Base-by-base conservation (phyloP, 768 basidiomycete genomes). In the Boletus edulis region DNA sequence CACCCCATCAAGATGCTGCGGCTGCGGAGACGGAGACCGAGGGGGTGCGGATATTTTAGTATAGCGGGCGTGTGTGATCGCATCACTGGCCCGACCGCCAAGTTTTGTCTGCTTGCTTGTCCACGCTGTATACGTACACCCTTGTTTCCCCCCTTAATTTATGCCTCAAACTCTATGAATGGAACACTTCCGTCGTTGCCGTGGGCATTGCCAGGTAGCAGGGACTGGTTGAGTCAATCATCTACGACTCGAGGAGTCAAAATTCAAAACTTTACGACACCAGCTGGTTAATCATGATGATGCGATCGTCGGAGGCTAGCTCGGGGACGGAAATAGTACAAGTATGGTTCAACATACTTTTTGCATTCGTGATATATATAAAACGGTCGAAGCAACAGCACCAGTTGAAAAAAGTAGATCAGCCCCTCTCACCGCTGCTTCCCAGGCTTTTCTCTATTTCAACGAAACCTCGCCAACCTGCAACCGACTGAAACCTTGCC, bases 281-380 rank as follows among this genome's bases (percentile, higher is more conserved):
- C 14, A 14, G 34, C 34, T n/a, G 64, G 34, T 35, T 35, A 35
- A 35, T 35, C 34, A 35, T 35, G 11, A 9, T 39, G 20, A 41
- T 41, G 18, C 40, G n/a, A 48, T 14, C 34, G 34, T 35, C 29
- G 14, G 14, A 14, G 34, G 5, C 14, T 35, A 35, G 34, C 51
- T 37, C 42, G 40, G 52, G 37, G 42, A 40, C 55, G 53, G 35
- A 12, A 6, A n/a, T 45, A 29, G 47, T 52, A 50, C 55, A 55
- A 49, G 51, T 15, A 52, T 42, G 44, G 55, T 55, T 67, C 62
- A 69, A 64, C 67, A 68, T 56, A 63, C 52, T 58, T 45, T 44
- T 63, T 54, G 64, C 58, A 70, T 70, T 66, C 12, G 51, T 40
- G 53, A 62, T 54, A 72, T 69, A 72, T 70, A 62, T 68, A 67